Conservation (phyloP, 2,329 filamentous ascomycete genomes). For the Hirsutella thompsonii region DNA sequence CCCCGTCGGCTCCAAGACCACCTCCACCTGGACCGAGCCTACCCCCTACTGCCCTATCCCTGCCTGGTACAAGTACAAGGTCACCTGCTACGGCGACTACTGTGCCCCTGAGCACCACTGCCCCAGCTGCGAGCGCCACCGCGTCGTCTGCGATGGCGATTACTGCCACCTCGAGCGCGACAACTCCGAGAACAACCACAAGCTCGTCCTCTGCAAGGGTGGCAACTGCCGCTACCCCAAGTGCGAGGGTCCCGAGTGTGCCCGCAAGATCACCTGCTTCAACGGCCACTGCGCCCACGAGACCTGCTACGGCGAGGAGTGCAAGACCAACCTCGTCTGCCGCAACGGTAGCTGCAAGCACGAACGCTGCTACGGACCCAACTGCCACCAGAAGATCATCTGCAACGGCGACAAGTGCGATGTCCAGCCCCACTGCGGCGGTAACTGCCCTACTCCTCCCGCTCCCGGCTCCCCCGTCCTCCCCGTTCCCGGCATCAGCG, state of each 20-base stretch:
- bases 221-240: slow-evolving; percentile 14
- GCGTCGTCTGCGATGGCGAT: slow-evolving; percentile 17
- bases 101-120: slow-evolving; percentile 17
- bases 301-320: slow-evolving; percentile 15
- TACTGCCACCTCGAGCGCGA: slow-evolving; percentile 13
- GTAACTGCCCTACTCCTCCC: slow-evolving; percentile 7
- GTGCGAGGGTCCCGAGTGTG: slow-evolving; percentile 11
- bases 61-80: slow-evolving; percentile 14
- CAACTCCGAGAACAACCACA: slow-evolving; percentile 14
- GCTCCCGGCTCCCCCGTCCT: slow-evolving; percentile 2
- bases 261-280: slow-evolving; percentile 21
- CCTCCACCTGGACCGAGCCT: slow-evolving; percentile 11
- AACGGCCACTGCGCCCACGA: slow-evolving; percentile 16
- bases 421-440: slow-evolving; percentile 9
- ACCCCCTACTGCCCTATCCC: slow-evolving; percentile 9
- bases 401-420: slow-evolving; percentile 15
- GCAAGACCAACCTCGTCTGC: slow-evolving; percentile 21
- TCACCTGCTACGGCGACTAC: slow-evolving; percentile 20
- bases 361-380: slow-evolving; percentile 14
- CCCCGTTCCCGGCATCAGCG: background rate
- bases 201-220: slow-evolving; percentile 16
- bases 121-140: slow-evolving; percentile 14
- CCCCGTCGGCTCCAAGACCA: slow-evolving; percentile 9
- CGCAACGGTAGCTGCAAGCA: slow-evolving; percentile 16
- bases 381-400: slow-evolving; percentile 16